Conservation (phyloP, 768 basidiomycete genomes). For the Hygrocybe coccinea region DNA sequence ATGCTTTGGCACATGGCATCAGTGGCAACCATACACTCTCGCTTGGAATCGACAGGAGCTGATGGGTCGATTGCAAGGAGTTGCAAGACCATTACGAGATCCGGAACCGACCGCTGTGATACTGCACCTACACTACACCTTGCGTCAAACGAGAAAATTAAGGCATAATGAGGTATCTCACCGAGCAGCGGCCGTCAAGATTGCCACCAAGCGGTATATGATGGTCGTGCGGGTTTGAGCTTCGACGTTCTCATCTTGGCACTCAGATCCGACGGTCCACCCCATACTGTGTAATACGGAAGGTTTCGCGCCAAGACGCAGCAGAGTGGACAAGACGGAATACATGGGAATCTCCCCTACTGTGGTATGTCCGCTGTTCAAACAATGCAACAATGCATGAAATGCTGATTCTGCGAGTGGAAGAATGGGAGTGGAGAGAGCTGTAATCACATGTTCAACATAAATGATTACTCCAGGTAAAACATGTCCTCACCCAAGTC, state of each 20-base stretch:
- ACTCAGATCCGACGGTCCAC: slow-evolving; percentile 19
- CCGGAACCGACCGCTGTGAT: slow-evolving; percentile 38
- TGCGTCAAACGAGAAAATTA: background rate
- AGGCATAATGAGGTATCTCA: slow-evolving; percentile 26
- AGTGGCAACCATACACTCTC: slow-evolving; percentile 44
- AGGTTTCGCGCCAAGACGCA: slow-evolving; percentile 42
- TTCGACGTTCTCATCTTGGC: slow-evolving; percentile 9
- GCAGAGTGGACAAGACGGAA: slow-evolving; percentile 34
- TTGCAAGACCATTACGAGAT: slow-evolving; percentile 46
- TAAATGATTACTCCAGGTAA: slow-evolving; percentile 13
- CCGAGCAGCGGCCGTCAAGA: slow-evolving; percentile 44
- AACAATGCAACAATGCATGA: slow-evolving; percentile 32
- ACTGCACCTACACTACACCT: background rate
- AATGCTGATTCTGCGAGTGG: slow-evolving; percentile 25
- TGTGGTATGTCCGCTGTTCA: slow-evolving; percentile 18
- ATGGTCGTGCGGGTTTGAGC: slow-evolving; percentile 25
- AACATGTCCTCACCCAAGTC: slow-evolving; percentile 34
- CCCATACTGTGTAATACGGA: slow-evolving; percentile 32
- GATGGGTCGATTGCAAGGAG: slow-evolving; percentile 54
- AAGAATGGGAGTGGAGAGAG: slow-evolving; percentile 21
- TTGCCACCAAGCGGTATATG: slow-evolving; percentile 38
- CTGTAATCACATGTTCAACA: slow-evolving; percentile 21
- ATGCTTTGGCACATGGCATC: slow-evolving; percentile 44
- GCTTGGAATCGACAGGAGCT: slow-evolving; percentile 40
- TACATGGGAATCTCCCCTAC: slow-evolving; percentile 30